A percentile compares a stretch with the other conserved stretches of the same genome.
phyloP scores from a whole-genome alignment of 805 yeast species.

The Yamadazyma sp. region DNA sequence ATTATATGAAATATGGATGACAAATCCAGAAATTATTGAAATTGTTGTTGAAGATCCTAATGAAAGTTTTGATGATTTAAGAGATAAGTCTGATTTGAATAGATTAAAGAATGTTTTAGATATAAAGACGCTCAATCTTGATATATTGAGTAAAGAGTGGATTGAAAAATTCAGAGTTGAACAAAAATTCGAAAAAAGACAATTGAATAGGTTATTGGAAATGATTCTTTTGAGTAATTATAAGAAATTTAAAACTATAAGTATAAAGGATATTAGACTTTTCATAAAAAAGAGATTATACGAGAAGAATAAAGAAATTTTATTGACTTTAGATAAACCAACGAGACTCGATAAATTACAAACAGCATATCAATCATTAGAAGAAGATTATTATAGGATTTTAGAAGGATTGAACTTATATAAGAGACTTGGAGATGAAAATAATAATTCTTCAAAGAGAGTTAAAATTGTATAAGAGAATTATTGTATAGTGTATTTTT shows the following conservation, averaged over 20 bases:
- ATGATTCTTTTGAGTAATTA: conserved; percentile 56
- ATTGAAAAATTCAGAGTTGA: conserved; percentile 33
- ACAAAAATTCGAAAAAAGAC: conserved; percentile 71
- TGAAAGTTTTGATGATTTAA: conserved; percentile 84
- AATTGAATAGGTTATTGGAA: conserved; percentile 73
- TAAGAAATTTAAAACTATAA: conserved; percentile 20
- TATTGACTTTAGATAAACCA: conserved; percentile 60
- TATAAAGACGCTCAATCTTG: conserved; percentile 17
- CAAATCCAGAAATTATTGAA: conserved; percentile 54
- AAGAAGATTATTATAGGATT: conserved; percentile 68
- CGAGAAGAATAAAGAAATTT: conserved; percentile 76
- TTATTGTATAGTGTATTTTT: too few relatives aligned
- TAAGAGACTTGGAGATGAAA: conserved; percentile 4
- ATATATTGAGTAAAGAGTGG: conserved; percentile 30
- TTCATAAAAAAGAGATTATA: conserved; percentile 74
- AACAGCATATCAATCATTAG: conserved; percentile 66
- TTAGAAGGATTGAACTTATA: conserved; percentile 22
- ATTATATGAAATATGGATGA: conserved; percentile 54
- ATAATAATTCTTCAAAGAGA: conserved; percentile 2
- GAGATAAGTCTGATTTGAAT: conserved; percentile 77
- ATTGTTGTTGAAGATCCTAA: conserved; percentile 93
- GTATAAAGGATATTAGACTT: conserved; percentile 45
- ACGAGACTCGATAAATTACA: conserved; percentile 70
- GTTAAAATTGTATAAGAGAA: too few relatives aligned
- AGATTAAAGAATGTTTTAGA: conserved; percentile 24